A percentile compares a stretch with the other conserved stretches of the same genome.
Evolutionary conservation across 306 rosid genomes (phyloP).

Genomic region (Castanea sativa): DNA sequence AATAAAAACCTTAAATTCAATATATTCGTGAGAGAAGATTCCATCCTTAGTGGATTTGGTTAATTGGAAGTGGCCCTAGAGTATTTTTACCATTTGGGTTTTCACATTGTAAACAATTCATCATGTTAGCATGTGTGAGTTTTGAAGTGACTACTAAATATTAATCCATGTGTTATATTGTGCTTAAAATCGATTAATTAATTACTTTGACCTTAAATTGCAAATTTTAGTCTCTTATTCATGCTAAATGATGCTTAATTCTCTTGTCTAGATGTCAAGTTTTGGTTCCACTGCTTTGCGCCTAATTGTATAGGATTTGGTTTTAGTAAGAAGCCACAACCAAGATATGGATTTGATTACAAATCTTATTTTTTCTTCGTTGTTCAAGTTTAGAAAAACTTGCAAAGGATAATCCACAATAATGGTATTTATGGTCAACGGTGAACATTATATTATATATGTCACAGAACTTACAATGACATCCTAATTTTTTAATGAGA

Average conservation of each 20-base stretch:
- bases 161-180: too few relatives aligned
- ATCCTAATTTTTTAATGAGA: background rate
- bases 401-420: slow-evolving; percentile 3
- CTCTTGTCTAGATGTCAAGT: slow-evolving; percentile 58
- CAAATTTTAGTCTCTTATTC: background rate
- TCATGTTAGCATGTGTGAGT: too few relatives aligned
- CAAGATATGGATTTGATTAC: slow-evolving; percentile 89
- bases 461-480: background rate
- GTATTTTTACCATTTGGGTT: too few relatives aligned
- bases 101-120: too few relatives aligned
- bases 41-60: too few relatives aligned
- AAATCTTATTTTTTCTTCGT: slow-evolving; percentile 67
- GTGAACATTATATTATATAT: background rate
- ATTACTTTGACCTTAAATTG: too few relatives aligned
- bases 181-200: too few relatives aligned
- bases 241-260: background rate
- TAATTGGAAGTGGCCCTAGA: too few relatives aligned
- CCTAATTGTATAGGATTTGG: slow-evolving; percentile 99
- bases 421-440: slow-evolving; percentile 5
- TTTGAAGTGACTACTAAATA: too few relatives aligned
- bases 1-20: too few relatives aligned
- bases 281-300: slow-evolving; percentile 88
- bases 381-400: slow-evolving; percentile 65
- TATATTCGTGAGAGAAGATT: too few relatives aligned
- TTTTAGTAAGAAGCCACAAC: slow-evolving; percentile 95